phyloP scores from a whole-genome alignment of 495 filamentous ascomycete genomes.

The Trichoderma virens region DNA sequence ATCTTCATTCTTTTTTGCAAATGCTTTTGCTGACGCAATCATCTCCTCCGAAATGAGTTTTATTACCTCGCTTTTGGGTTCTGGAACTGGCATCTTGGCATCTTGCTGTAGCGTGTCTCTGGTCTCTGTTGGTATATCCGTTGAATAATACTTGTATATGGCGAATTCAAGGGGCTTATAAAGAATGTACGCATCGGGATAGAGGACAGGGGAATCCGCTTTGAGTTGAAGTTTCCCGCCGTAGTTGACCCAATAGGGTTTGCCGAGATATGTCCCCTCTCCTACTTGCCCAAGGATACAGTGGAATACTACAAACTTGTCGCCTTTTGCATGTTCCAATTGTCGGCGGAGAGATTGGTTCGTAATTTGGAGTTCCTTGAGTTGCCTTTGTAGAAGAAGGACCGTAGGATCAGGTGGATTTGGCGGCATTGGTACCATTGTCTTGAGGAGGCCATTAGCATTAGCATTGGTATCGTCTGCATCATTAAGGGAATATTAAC shows the following conservation, averaged over 20 bases:
- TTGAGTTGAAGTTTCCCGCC: not conserved
- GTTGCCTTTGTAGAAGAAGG: too few relatives aligned
- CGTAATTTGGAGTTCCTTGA: too few relatives aligned
- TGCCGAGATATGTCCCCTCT: not conserved
- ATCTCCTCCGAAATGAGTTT: not conserved
- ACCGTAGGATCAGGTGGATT: too few relatives aligned
- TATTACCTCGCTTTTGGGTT: not conserved
- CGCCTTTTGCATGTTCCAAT: not conserved
- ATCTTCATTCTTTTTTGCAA: not conserved
- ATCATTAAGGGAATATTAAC: too few relatives aligned
- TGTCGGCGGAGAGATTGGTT: too few relatives aligned
- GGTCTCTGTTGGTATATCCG: not conserved
- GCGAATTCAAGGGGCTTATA: not conserved
- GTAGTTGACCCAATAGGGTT: not conserved
- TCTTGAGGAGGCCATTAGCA: too few relatives aligned
- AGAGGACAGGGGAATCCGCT: not conserved
- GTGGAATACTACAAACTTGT: not conserved
- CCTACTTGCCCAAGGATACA: not conserved
- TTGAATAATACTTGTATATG: not conserved
- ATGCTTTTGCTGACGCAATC: not conserved
- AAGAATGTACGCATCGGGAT: not conserved
- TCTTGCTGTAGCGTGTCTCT: not conserved
- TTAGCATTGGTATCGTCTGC: too few relatives aligned
- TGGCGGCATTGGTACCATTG: too few relatives aligned
- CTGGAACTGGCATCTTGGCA: not conserved